phyloP scores from a whole-genome alignment of 352 stramenopile species.

The Phytophthora ohioensis region DNA sequence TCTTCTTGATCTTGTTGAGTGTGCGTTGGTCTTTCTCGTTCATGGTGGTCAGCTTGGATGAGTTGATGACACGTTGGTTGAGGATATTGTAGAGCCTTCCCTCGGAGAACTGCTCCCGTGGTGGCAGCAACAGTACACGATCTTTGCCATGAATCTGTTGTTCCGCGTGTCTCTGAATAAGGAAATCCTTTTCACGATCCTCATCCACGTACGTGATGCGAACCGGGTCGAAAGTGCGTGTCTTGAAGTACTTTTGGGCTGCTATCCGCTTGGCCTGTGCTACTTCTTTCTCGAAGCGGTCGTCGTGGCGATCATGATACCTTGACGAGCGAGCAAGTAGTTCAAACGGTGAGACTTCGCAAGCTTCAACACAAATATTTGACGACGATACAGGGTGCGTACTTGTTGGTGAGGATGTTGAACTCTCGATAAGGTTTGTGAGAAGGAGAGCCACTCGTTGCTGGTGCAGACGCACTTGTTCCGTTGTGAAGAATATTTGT shows the following conservation, averaged over 20 bases:
- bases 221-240: slow-evolving; percentile 71
- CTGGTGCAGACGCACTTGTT: slow-evolving; percentile 5
- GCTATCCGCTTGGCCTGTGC: slow-evolving; percentile 56
- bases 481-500: slow-evolving; percentile 51
- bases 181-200: slow-evolving; percentile 62
- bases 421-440: slow-evolving; percentile 63
- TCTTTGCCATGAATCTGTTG: slow-evolving; percentile 66
- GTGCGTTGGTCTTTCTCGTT: slow-evolving; percentile 53
- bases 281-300: slow-evolving; percentile 45
- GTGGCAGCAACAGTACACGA: slow-evolving; percentile 56
- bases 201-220: slow-evolving; percentile 66
- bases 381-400: slow-evolving; percentile 13
- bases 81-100: slow-evolving; percentile 84
- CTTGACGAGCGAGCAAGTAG: slow-evolving; percentile 22
- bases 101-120: slow-evolving; percentile 71
- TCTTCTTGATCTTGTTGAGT: slow-evolving; percentile 75
- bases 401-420: slow-evolving; percentile 86
- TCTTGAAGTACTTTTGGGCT: slow-evolving; percentile 74
- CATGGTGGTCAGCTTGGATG: slow-evolving; percentile 46
- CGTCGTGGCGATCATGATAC: slow-evolving; percentile 66
- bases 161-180: slow-evolving; percentile 43
- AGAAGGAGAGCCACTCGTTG: slow-evolving; percentile 29
- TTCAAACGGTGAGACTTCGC: slow-evolving; percentile 16
- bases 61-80: slow-evolving; percentile 71
- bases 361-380: slow-evolving; percentile 6